Base-by-base conservation (phyloP, 805 yeast genomes). In the Debaryomyces castellii region DNA sequence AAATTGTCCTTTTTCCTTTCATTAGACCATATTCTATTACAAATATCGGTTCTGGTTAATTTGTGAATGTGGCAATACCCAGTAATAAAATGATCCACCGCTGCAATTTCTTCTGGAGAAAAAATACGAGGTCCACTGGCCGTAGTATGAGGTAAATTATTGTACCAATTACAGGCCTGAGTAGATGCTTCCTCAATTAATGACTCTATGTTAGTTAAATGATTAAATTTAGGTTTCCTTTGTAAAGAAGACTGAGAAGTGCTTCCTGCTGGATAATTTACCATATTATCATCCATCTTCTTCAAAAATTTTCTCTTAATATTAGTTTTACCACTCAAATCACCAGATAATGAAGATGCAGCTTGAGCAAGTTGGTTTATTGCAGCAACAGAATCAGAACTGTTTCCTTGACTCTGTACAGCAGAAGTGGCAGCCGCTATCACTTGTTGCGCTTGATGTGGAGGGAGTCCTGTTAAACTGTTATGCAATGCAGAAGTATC, bases 21-120 rank as follows among this genome's bases (percentile, higher is more conserved):
- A 52, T 83, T 81, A 5, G 89, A 71, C 98, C 98, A 91, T 17
- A 91, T 87, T 39, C 97, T 73, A 53, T 82, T 83, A 64, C 96
- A 87, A 5, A 91, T 78, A 45, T 85, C 86, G 38, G 78, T 78
- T 44, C 89, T 71, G 7, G 83, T 75, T 63, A 88, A 69, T 24
- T 76, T 76, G 57, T 85, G 76, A 51, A 85, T 76, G 37, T 69
- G 74, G 54, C 87, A 82, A 59, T 87, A 92, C 17, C 84, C 85
- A 12, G 70, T 66, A 49, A 91, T 80, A 55, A 87, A 89, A 45
- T 77, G 77, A 47, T 89, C 92, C 50, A 91, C 80, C 0, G 89
- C 87, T 17, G 69, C 75, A 14, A 71, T 75, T 64, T 91, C 98
- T 41, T 82, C 87, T 20, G 63, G 67, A 1, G 86, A 71, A 57